Evolutionary conservation across 2,329 filamentous ascomycete species (phyloP), one percentile per base, ranked within the genome.

Genomic region (Elsinoe perseae): DNA sequence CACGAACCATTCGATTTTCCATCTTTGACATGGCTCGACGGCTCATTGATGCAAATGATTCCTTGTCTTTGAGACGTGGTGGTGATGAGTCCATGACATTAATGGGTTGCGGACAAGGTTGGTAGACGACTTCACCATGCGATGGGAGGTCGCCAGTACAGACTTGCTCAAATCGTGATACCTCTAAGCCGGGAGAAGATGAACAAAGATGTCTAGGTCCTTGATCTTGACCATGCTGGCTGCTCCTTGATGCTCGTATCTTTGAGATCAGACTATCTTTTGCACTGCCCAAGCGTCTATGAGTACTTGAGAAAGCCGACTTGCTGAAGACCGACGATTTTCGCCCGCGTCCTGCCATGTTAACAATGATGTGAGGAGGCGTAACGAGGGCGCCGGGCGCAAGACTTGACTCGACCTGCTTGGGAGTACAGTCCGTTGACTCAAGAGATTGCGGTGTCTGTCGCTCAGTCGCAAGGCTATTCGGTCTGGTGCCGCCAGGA

Each of bases 21-120:
- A 52, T 21, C n/a, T 10, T 25, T 6, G 48, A 52, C 48, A 52
- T 52, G 30, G 30, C 48, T 36, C 48, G 48, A 14, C 20, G 28
- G 25, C 48, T 52, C 44, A 50, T 50, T 9, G 16, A 50, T 5
- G 44, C 25, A 9, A 25, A 50, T 14, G 44, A 50, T 12, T 3
- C 16, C 14, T 50, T 50, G 23, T 50, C 21, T 20, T 32, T 50
- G 25, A 50, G 44, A 16, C 14, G 40, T 14, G 40, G 25, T 43
- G 4, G 21, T 8, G 3, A 4, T n/a, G 21, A 23, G 8, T 43
- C 16, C 6, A 8, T 4, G 6, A 3, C 21, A 10, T 14, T 18
- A 4, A 6, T 43, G 16, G 16, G 18, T 8, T 20, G 8, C 6
- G 38, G 10, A 4, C n/a, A 8, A 43, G 38, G 38, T 3, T 43